These are phyloP conservation scores for Centrapalus pauciflorus DNA, from an alignment of 129 eudicot species.

Conservation along the genomic window DNA sequence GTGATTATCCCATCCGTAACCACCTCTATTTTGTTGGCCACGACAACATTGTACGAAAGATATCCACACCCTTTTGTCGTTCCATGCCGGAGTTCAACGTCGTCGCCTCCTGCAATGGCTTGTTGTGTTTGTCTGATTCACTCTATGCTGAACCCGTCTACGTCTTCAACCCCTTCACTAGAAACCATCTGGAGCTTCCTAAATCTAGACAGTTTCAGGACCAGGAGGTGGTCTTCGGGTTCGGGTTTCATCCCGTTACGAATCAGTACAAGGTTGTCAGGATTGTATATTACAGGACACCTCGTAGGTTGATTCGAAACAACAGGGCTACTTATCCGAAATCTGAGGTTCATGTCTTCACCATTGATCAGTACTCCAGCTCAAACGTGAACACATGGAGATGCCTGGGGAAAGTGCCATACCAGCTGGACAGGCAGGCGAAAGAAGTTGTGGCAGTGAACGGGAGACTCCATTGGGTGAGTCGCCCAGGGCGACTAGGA, in stretches of 20 bases:
- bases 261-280: conserved; percentile 36
- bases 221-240: conserved; percentile 38
- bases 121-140: conserved; percentile 48
- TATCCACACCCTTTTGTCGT: conserved; percentile 41
- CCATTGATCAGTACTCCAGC: conserved; percentile 24
- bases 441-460: conserved; percentile 20
- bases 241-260: conserved; percentile 28
- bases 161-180: conserved; percentile 59
- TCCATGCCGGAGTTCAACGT: conserved; percentile 51
- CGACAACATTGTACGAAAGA: conserved; percentile 25
- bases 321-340: conserved; percentile 28
- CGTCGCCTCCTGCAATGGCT: conserved; percentile 55
- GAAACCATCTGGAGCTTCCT: conserved; percentile 28
- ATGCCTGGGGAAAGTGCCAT: conserved; percentile 45
- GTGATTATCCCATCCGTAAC: conserved; percentile 44
- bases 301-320: conserved; percentile 17
- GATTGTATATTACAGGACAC: conserved; percentile 36
- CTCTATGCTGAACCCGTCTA: conserved; percentile 39
- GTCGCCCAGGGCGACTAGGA: conserved; percentile 21
- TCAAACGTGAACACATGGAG: conserved; percentile 34
- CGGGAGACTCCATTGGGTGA: conserved; percentile 57
- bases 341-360: conserved; percentile 37
- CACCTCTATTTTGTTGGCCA: conserved; percentile 36
- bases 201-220: conserved; percentile 35
- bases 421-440: conserved; percentile 28